These are phyloP conservation scores for Trichopus zeylanicus DNA, from an alignment of 116 monocot species.

Conservation along the genomic window DNA sequence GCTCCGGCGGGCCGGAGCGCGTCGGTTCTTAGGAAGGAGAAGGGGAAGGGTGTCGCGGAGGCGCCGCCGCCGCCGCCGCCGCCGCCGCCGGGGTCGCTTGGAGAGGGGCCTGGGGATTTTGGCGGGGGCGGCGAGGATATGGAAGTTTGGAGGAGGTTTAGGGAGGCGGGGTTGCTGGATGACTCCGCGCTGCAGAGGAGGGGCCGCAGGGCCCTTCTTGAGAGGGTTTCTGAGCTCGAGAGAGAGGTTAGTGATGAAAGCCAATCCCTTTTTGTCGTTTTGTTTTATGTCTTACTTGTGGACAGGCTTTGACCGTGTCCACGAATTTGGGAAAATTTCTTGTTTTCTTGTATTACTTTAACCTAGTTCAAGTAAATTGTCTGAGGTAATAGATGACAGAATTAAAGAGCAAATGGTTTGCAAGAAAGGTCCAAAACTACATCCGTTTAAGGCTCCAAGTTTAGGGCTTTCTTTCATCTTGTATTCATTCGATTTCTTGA, in stretches of 20 bases:
- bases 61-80: conserved; percentile 25
- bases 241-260: conserved; percentile 46
- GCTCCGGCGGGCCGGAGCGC: conserved; percentile 8
- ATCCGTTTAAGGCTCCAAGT: no score
- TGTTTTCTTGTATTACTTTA: no score
- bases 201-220: conserved; percentile 53
- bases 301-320: not conserved
- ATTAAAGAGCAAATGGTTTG: no score
- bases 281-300: conserved; percentile 1
- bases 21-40: conserved; percentile 19
- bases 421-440: no score
- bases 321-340: not conserved
- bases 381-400: no score
- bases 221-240: conserved; percentile 52
- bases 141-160: conserved; percentile 64
- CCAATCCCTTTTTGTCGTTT: not conserved
- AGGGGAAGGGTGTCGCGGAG: conserved; percentile 36
- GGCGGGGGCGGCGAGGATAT: conserved; percentile 26
- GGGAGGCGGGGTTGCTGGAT: conserved; percentile 75
- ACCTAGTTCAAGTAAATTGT: no score
- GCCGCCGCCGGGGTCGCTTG: conserved; percentile 43
- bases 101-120: conserved; percentile 17
- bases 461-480: no score
- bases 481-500: no score
- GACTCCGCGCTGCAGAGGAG: conserved; percentile 48